Evolutionary conservation across 805 yeast genomes (phyloP).

Genomic region (Kregervanrija delftensis): DNA sequence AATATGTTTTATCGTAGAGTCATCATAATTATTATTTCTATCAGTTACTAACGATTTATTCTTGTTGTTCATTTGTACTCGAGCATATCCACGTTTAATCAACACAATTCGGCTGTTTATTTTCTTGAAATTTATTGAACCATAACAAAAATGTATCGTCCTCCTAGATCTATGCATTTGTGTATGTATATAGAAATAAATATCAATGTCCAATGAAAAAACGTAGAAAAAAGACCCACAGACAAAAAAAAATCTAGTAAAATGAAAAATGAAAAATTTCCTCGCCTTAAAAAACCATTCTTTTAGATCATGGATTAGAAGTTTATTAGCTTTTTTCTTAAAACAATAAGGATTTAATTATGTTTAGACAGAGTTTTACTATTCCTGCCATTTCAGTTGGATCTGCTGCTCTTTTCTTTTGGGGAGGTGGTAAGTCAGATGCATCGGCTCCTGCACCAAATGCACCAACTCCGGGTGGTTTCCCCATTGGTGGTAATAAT

Average conservation of each 20-base stretch:
- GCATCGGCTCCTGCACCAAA: conserved; percentile 14
- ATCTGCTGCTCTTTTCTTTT: conserved; percentile 22
- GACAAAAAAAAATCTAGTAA: neutral
- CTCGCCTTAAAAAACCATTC: neutral
- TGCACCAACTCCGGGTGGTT: conserved; percentile 12
- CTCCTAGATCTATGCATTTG: too few species aligned
- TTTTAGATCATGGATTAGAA: neutral
- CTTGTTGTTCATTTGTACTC: too few species aligned
- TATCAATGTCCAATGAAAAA: neutral
- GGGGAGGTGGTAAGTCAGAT: conserved; percentile 21
- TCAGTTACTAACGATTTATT: too few species aligned
- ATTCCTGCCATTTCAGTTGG: conserved; percentile 17
- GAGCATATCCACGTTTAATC: too few species aligned
- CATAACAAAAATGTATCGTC: too few species aligned
- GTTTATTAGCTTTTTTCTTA: neutral
- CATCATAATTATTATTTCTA: too few species aligned
- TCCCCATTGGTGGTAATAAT: conserved; percentile 4
- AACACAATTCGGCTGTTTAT: too few species aligned
- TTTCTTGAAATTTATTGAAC: too few species aligned
- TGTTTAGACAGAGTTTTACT: conserved; percentile 11
- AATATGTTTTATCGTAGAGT: too few species aligned
- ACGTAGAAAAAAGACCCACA: neutral
- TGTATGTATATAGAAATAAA: neutral
- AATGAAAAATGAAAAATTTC: neutral
- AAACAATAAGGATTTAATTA: neutral